Evolutionary conservation across 345 rosid genomes (phyloP), one percentile per base, ranked within the genome.

Genomic region (Streptanthus diversifolius): DNA sequence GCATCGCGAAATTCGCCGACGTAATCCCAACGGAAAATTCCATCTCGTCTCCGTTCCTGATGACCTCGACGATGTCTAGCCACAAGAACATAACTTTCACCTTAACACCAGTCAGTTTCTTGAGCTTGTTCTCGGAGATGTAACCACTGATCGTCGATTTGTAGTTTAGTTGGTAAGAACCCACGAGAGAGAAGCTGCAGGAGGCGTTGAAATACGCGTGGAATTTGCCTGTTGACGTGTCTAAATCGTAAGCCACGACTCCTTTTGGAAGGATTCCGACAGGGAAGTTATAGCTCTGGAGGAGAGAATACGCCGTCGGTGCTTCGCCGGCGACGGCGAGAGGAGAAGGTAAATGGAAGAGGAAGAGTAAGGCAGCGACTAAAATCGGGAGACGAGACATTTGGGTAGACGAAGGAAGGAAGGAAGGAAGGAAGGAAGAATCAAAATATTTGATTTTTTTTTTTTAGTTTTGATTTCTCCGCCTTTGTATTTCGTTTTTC

Each of bases 1-100:
- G 87, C 55, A 92, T 84, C 12, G 74, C 54, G 51, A 95, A 95
- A 48, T 65, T 71, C 0, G 99, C 97, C 18, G 99, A 95, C 1
- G 97, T 88, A 19, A 95, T 83, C 70, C 99, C 98, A 11, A 95
- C 97, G 5, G 98, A 95, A 73, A 95, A 90, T 4, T 79, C 82
- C 75, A 92, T 79, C 19, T 90, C 85, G 24, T 88, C 87, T 0
- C 81, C 90, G 1, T 70, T 58, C 75, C 99, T 79, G 30, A 21
- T 48, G 12, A 95, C 98, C 81, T 92, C 98, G 19, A 90, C 96
- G 33, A 95, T 95, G 69, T 92, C 87, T 45, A 95, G 75, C 99
- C 99, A 95, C 17, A 90, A 66, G 79, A 92, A 92, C 66, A 92
- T 63, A 5, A 95, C 80, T 78, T 95, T 95, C 22, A 95, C 98